Base-by-base conservation (phyloP, 441 rosid genomes). In the Cnidoscolus chayamansa region DNA sequence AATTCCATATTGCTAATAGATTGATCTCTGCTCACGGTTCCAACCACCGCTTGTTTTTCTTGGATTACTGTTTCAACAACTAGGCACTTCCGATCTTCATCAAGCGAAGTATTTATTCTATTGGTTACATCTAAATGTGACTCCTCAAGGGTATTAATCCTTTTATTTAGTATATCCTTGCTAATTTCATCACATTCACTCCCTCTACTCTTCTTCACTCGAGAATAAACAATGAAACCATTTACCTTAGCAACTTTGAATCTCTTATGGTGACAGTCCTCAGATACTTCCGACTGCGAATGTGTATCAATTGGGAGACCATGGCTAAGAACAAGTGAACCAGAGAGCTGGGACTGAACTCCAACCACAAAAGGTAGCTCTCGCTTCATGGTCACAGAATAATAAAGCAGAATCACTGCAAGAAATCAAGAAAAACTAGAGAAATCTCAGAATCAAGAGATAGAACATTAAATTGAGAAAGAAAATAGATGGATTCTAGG, bases 221-320 rank as follows among this genome's bases (percentile, higher is more conserved):
- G 87, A 66, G 89, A 86, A 66, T 92, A 88, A 61, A 92, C 94
- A 67, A 89, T 82, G 58, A 77, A 87, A 74, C 96, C 91, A 82
- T 87, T 90, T 40, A 87, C 88, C 74, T 82, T 80, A 70, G 83
- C 79, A 70, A 80, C 80, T 79, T 81, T 84, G 72, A 81, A 78
- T 74, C 89, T 80, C 86, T 88, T 86, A 80, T 79, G 74, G 48
- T 84, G 72, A 73, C 68, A 76, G 67, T 74, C 65, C 65, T 79
- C 87, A 57, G 68, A 76, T 47, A 72, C 68, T 47, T 69, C 81
- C 20, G 25, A 16, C 4, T 25, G 51, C 35, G 60, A 71, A 4
- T 17, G 45, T 40, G 45, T 40, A 40, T 40, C 45, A 40, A 40
- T 77, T 40, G 45, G 45, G 45, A 40, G 45, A 76, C 68, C 70